These are phyloP conservation scores for Dendrothele bispora DNA, from an alignment of 768 basidiomycete genomes.

Conservation along the genomic window DNA sequence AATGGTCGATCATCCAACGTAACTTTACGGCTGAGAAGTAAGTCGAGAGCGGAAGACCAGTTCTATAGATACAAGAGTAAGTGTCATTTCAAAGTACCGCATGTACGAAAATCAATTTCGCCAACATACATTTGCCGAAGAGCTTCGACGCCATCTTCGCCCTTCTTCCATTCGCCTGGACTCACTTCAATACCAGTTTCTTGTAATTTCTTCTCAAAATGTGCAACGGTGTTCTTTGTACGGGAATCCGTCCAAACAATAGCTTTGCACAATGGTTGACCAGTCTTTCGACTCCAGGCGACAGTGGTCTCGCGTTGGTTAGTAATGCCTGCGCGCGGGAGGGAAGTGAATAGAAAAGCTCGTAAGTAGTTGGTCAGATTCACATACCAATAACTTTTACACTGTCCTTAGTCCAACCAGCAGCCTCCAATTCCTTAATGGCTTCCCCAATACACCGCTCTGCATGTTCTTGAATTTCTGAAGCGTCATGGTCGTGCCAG, in stretches of 20 bases:
- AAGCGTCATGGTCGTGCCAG: slow-evolving; percentile 95
- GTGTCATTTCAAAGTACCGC: not conserved
- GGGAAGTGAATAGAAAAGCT: slow-evolving; percentile 13
- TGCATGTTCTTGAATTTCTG: slow-evolving; percentile 75
- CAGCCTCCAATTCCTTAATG: slow-evolving; percentile 64
- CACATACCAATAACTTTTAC: slow-evolving; percentile 88
- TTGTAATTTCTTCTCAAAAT: slow-evolving; percentile 70
- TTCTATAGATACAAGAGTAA: slow-evolving; percentile 44
- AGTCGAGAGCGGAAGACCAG: slow-evolving; percentile 92
- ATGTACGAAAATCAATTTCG: no score
- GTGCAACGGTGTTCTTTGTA: slow-evolving; percentile 82
- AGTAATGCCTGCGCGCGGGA: slow-evolving; percentile 67
- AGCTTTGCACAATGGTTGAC: slow-evolving; percentile 83
- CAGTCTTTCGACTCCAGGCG: slow-evolving; percentile 88
- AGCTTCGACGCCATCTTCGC: slow-evolving; percentile 63
- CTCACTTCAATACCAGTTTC: slow-evolving; percentile 74
- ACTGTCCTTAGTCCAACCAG: slow-evolving; percentile 78
- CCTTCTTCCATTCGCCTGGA: slow-evolving; percentile 66
- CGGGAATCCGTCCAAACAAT: slow-evolving; percentile 98
- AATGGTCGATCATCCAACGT: slow-evolving; percentile 94
- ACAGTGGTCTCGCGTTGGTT: slow-evolving; percentile 97
- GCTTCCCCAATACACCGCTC: slow-evolving; percentile 75
- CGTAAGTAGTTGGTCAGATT: slow-evolving; percentile 8
- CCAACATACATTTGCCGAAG: slow-evolving; percentile 66
- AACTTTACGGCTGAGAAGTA: slow-evolving; percentile 98